Evolutionary conservation across 352 stramenopile species (phyloP), one percentile per base, ranked within the genome.

Genomic region (Poterioochromonas sp.): DNA sequence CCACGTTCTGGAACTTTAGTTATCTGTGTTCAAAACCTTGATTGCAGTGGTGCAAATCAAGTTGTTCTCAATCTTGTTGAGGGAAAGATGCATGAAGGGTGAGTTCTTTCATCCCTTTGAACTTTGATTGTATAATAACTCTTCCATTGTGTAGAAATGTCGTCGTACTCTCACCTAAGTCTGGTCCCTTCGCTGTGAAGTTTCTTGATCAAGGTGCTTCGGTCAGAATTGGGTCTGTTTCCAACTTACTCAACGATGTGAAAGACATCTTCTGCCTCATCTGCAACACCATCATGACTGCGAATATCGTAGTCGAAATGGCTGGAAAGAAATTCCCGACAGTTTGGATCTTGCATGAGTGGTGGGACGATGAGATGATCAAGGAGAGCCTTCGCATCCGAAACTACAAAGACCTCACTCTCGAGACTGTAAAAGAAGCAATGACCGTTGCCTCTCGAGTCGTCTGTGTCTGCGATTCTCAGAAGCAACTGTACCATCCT

Each of bases 11-110:
- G 69, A 40, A 76, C 69, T 26, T 39, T 76, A 34, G 69, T 76
- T 15, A 76, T 76, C 11, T 76, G 69, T 34, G 69, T 76, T 5
- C 69, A 76, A 63, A 76, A 76, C n/a, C 32, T 76, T 12, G 69
- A 76, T 35, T 76, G 73, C n/a, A 76, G 69, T 43, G 69, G 69
- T 63, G 69, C 69, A 11, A 76, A 76, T 29, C 69, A 76, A 63
- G 69, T 68, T 11, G 39, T 76, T 34, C 69, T 63, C 11, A 76
- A 76, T 43, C 73, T 76, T 43, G 69, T 76, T 37, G 3, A 11
- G 1, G 69, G 69, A 22, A 32, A 35, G 32, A 63, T 76, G 15
- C 69, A 76, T 43, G 69, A 76, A 58, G n/a, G 69, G 69, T 76
- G 37, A 76, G 18, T 68, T 76, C 5, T 43, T 12, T 15, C 35